phyloP scores from a whole-genome alignment of 768 basidiomycete genomes.

The Aureoboletus auriporus region DNA sequence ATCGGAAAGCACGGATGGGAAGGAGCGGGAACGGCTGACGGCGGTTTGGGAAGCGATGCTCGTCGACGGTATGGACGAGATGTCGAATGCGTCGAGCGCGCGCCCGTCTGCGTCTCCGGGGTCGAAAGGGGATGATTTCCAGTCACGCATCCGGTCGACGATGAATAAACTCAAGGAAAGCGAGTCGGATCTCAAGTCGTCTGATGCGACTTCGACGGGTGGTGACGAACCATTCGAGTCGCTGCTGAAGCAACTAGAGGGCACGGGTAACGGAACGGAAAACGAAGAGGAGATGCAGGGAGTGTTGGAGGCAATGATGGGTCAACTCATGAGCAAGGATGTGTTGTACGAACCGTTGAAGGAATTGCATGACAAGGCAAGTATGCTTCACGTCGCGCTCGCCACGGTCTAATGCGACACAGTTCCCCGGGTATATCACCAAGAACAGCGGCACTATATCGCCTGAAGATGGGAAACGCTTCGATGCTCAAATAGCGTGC shows the following conservation, averaged over 20 bases:
- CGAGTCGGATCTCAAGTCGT: slow-evolving; percentile 39
- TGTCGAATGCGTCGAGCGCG: slow-evolving; percentile 7
- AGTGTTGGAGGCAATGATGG: slow-evolving; percentile 65
- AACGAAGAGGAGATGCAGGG: slow-evolving; percentile 55
- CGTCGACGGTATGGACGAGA: slow-evolving; percentile 52
- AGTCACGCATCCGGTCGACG: slow-evolving; percentile 64
- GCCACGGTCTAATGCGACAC: not conserved
- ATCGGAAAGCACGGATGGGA: slow-evolving; percentile 6
- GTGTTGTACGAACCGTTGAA: slow-evolving; percentile 82
- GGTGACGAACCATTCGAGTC: slow-evolving; percentile 43
- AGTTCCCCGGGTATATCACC: slow-evolving; percentile 78
- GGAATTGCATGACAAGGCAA: slow-evolving; percentile 47
- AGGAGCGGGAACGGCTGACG: slow-evolving; percentile 39
- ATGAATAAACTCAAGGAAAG: slow-evolving; percentile 72
- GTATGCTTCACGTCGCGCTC: not conserved
- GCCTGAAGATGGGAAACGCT: slow-evolving; percentile 57
- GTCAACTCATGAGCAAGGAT: slow-evolving; percentile 29
- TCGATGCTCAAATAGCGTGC: slow-evolving; percentile 53
- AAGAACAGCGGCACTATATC: slow-evolving; percentile 52
- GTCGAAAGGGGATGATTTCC: slow-evolving; percentile 46
- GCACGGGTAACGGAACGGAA: slow-evolving; percentile 30
- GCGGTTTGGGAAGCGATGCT: slow-evolving; percentile 74
- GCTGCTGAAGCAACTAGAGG: slow-evolving; percentile 45
- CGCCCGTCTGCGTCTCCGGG: slow-evolving; percentile 3
- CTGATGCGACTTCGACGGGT: slow-evolving; percentile 6